A percentile compares a stretch with the other conserved stretches of the same genome.
These are phyloP conservation scores for Dentipellis sp. DNA, from an alignment of 768 basidiomycete genomes.

Conservation along the genomic window DNA sequence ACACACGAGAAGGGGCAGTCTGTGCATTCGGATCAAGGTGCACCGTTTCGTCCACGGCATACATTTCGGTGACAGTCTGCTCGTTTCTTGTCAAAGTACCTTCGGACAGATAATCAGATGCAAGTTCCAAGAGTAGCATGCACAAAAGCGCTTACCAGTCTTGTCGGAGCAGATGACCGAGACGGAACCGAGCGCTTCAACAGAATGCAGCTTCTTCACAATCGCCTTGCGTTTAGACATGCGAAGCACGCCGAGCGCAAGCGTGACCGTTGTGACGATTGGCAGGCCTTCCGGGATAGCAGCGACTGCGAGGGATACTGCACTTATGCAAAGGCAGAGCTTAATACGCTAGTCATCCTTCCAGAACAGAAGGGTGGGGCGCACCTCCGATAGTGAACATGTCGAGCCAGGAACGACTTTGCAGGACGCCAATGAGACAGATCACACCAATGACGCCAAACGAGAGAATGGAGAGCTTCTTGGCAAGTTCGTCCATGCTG, in stretches of 20 bases:
- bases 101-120: conserved; percentile 9
- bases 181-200: conserved; percentile 88
- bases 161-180: conserved; percentile 99
- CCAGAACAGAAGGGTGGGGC: conserved; percentile 15
- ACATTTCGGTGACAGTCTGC: conserved; percentile 86
- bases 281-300: conserved; percentile 96
- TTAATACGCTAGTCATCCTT: background rate
- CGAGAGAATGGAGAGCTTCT: conserved; percentile 81
- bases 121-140: background rate
- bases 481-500: conserved; percentile 94
- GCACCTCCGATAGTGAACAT: conserved; percentile 99
- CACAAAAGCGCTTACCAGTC: conserved; percentile 45
- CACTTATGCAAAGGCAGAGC: conserved; percentile 12
- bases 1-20: conserved; percentile 30
- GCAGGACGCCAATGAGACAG: conserved; percentile 80
- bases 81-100: conserved; percentile 95
- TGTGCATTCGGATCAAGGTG: conserved; percentile 49
- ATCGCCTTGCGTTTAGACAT: conserved; percentile 96
- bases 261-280: conserved; percentile 94
- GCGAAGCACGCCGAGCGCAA: conserved; percentile 86
- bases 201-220: conserved; percentile 93
- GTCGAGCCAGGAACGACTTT: conserved; percentile 83
- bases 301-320: conserved; percentile 96
- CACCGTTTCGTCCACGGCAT: conserved; percentile 76
- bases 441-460: conserved; percentile 95